These are phyloP conservation scores for Populus tremula DNA, from an alignment of 345 rosid species.

Conservation along the genomic window DNA sequence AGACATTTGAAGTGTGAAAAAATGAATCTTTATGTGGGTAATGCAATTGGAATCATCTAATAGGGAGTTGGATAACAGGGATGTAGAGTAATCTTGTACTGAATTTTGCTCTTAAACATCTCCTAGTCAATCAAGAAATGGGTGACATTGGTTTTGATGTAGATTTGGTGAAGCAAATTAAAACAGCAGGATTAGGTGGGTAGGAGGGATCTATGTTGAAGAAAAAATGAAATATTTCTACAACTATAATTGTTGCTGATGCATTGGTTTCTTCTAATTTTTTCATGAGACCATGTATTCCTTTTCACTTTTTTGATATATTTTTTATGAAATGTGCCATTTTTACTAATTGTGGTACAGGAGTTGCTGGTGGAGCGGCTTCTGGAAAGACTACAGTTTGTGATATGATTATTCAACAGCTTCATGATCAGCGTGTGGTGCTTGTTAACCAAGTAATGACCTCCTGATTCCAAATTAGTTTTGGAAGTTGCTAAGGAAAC, in stretches of 20 bases:
- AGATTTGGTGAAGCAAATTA: neutral
- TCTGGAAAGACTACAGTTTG: constrained; percentile 98
- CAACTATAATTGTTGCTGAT: no score
- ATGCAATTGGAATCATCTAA: neutral
- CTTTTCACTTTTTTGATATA: no score
- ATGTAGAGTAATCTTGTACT: neutral
- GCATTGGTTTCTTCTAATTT: no score
- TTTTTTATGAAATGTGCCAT: neutral
- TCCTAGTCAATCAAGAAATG: neutral
- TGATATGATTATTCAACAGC: constrained; percentile 98
- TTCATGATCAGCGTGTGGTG: constrained; percentile 98
- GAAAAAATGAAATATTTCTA: no score
- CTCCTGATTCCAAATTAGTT: neutral
- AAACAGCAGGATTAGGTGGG: no score
- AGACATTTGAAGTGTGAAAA: neutral
- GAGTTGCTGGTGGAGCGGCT: constrained; percentile 99
- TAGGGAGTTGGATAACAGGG: neutral
- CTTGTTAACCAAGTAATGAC: constrained; percentile 79
- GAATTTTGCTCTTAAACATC: neutral
- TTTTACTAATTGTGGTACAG: constrained; percentile 29
- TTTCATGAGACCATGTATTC: no score
- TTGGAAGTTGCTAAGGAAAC: no score
- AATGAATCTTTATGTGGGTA: neutral
- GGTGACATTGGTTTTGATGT: neutral
- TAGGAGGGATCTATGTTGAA: no score